Conservation (phyloP, 352 stramenopile genomes). For the Globisporangium irregulare region DNA sequence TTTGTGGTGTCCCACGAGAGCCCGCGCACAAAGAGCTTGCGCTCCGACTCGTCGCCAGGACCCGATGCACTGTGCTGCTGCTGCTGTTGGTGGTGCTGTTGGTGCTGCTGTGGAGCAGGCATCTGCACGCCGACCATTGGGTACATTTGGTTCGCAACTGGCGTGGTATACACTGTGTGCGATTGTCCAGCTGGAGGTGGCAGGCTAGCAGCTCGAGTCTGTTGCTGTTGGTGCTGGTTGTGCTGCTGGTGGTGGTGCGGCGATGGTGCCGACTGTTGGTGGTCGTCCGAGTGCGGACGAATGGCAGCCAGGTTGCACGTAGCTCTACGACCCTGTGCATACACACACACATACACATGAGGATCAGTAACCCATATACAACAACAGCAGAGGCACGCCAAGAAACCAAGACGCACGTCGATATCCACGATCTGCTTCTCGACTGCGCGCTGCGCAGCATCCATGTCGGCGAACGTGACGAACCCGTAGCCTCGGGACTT, state of each 20-base stretch:
- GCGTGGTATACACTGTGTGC: slow-evolving; percentile 39
- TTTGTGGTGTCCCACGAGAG: slow-evolving; percentile 56
- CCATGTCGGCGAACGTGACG: slow-evolving; percentile 68
- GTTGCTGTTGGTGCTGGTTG: slow-evolving; percentile 17
- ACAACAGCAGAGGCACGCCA: not conserved
- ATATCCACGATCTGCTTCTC: slow-evolving; percentile 50
- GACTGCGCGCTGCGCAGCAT: slow-evolving; percentile 45
- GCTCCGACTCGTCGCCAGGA: slow-evolving; percentile 33
- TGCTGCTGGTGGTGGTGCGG: slow-evolving; percentile 22
- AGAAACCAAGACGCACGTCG: slow-evolving; percentile 34
- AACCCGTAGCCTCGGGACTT: slow-evolving; percentile 69
- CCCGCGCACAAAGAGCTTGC: slow-evolving; percentile 63
- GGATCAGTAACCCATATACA: not conserved
- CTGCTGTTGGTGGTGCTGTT: slow-evolving; percentile 8
- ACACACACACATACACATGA: not conserved
- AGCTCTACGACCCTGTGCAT: slow-evolving; percentile 32
- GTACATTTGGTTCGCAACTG: slow-evolving; percentile 17
- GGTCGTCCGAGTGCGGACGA: slow-evolving; percentile 34
- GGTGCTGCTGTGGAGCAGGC: slow-evolving; percentile 3
- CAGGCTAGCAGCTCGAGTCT: not conserved
- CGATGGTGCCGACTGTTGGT: slow-evolving; percentile 24
- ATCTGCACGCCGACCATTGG: slow-evolving; percentile 20
- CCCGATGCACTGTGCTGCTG: not conserved
- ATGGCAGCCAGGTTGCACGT: slow-evolving; percentile 57
- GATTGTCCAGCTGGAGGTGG: slow-evolving; percentile 13